Evolutionary conservation across 2,329 filamentous ascomycete genomes (phyloP), one percentile per base, ranked within the genome.

Genomic region (Aspergillus alliaceus): DNA sequence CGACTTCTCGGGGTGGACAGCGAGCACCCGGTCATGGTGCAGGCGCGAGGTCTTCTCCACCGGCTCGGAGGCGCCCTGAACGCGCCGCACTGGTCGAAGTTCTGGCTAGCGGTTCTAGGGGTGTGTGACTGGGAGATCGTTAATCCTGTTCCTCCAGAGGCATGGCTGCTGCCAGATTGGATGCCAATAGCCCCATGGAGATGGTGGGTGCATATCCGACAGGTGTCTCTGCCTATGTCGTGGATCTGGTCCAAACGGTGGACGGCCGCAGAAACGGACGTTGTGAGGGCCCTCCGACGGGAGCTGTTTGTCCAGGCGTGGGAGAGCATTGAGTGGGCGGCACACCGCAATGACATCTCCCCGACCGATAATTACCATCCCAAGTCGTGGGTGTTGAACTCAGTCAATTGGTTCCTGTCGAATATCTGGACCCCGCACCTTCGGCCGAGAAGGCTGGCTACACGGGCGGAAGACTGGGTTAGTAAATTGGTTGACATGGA

Each of bases 41-140:
- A 49, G 14, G 53, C 56, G 1, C 53, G 53, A 1, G 12, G n/a
- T 9, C 35, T 22, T 6, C 42, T 59, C 3, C 50, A 48, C 2
- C 24, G n/a, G 39, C 39, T 24, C 6, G 59, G 59, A 0, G 56
- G 59, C 3, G 50, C 47, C 1, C 4, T 53, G 1, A 20, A 48
- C 8, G 22, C 52, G 4, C 51, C 59, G 1, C 20, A 22, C 20
- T 61, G 59, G 59, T 56, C 49, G 2, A 61, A 61, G 18, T 53
- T 61, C 34, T 61, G 56, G 59, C 40, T 61, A 3, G 44, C 53
- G 7, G 1, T 61, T 9, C 47, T 61, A 15, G 53, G 53, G 1
- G 14, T 61, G 1, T 58, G 52, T 3, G 25, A 56, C 20, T 61
- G 59, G 59, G 56, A 44, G 0, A 40, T 50, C 1, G 51, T 54